These are phyloP conservation scores for Papiliotrema flavescens DNA, from an alignment of 1,284 basidiomycete species.

Conservation along the genomic window DNA sequence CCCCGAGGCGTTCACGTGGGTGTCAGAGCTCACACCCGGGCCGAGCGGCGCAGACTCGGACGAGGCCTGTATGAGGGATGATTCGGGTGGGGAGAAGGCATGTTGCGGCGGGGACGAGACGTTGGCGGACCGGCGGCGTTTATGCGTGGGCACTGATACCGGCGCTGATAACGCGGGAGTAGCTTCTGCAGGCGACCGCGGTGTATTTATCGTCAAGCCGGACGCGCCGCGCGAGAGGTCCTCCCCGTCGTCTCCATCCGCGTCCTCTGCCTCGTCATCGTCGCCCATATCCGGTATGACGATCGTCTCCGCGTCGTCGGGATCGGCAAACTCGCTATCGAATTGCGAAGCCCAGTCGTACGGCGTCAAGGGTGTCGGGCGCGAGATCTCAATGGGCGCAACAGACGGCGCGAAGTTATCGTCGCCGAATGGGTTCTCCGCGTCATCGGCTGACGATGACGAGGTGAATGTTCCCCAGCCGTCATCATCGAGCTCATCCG, in stretches of 20 bases:
- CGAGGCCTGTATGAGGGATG: slow-evolving; percentile 32
- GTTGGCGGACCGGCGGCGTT: background rate
- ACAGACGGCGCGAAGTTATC: slow-evolving; percentile 28
- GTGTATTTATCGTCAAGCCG: too few relatives aligned
- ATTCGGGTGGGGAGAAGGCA: slow-evolving; percentile 39
- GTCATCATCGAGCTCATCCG: slow-evolving; percentile 35
- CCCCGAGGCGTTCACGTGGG: slow-evolving; percentile 31
- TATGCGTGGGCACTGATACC: background rate
- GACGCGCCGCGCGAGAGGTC: slow-evolving; percentile 31
- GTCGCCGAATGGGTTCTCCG: slow-evolving; percentile 44
- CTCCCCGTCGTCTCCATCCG: slow-evolving; percentile 29
- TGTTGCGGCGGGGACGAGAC: slow-evolving; percentile 1
- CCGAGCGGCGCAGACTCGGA: slow-evolving; percentile 38
- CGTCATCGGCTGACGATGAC: slow-evolving; percentile 18
- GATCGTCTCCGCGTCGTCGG: slow-evolving; percentile 14
- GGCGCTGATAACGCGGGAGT: too few relatives aligned
- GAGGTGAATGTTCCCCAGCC: slow-evolving; percentile 46
- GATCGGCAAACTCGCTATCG: slow-evolving; percentile 29
- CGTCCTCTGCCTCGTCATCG: slow-evolving; percentile 27
- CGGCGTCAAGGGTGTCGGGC: slow-evolving; percentile 30
- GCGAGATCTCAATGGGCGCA: background rate
- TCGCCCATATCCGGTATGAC: slow-evolving; percentile 12
- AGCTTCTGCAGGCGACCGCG: too few relatives aligned
- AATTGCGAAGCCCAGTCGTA: slow-evolving; percentile 45
- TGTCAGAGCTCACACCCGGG: slow-evolving; percentile 42